These are phyloP conservation scores for Euphorbia peplus DNA, from an alignment of 345 rosid genomes.

Conservation along the genomic window DNA sequence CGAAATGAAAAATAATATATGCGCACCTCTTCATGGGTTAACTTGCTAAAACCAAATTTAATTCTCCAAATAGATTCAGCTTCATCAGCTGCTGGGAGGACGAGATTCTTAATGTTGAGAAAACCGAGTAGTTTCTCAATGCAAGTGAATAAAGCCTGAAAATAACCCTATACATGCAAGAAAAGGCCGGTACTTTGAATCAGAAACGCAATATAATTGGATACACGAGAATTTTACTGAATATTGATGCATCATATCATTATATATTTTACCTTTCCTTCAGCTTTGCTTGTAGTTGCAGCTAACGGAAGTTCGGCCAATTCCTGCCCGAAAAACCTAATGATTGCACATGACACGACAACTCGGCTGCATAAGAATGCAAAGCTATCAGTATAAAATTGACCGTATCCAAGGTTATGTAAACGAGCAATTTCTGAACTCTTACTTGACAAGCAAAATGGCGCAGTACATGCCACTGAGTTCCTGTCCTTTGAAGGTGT, in stretches of 20 bases:
- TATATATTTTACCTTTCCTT: slow-evolving; percentile 58
- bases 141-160: slow-evolving; percentile 71
- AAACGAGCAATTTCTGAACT: not conserved
- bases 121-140: slow-evolving; percentile 63
- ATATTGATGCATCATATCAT: not conserved
- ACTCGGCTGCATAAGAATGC: slow-evolving; percentile 52
- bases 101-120: slow-evolving; percentile 59
- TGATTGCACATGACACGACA: slow-evolving; percentile 71
- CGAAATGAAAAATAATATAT: not conserved
- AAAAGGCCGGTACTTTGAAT: not conserved
- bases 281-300: slow-evolving; percentile 62
- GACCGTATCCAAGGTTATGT: not conserved
- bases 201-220: not conserved
- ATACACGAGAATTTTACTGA: no score
- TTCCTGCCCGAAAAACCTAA: slow-evolving; percentile 77
- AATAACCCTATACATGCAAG: slow-evolving; percentile 66
- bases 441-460: slow-evolving; percentile 78
- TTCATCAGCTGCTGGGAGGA: slow-evolving; percentile 89
- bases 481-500: slow-evolving; percentile 59
- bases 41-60: slow-evolving; percentile 67
- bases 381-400: not conserved
- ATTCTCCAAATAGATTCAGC: slow-evolving; percentile 87
- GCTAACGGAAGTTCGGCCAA: slow-evolving; percentile 92
- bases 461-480: slow-evolving; percentile 86
- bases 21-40: slow-evolving; percentile 59